Conservation (phyloP, 208 protist species). For the Leishmania martiniquensis region DNA sequence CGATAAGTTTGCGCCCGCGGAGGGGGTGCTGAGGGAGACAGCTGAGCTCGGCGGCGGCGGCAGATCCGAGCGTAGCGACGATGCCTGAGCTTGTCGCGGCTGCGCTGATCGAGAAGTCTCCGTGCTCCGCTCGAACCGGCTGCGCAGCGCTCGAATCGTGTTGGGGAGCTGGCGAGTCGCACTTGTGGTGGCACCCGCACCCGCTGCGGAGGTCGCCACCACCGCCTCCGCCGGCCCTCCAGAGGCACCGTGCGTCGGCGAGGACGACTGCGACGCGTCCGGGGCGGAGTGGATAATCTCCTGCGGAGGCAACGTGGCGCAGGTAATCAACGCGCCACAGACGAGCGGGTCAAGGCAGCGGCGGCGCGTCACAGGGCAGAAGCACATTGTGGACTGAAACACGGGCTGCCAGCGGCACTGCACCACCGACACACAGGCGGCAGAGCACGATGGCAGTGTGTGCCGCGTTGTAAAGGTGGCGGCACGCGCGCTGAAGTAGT, state of each 20-base stretch:
- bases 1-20: neutral
- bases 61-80: neutral
- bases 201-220: neutral
- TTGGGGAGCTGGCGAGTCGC: constrained; percentile 11
- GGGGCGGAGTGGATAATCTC: constrained; percentile 5
- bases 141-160: constrained; percentile 30
- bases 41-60: neutral
- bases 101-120: neutral
- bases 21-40: neutral
- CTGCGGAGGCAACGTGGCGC: constrained; percentile 10
- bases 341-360: constrained; percentile 76
- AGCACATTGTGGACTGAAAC: constrained; percentile 81
- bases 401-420: constrained; percentile 46
- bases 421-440: constrained; percentile 27
- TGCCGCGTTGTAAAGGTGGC: constrained; percentile 23
- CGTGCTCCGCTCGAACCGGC: constrained; percentile 16
- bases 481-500: constrained; percentile 26
- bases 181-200: neutral
- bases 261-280: neutral
- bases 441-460: neutral
- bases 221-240: neutral
- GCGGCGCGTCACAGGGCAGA: constrained; percentile 77
- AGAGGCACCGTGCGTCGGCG: neutral
- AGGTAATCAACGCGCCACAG: constrained; percentile 34
- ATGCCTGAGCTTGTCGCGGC: constrained; percentile 6